Base-by-base conservation (phyloP, 805 yeast species). In the Nakazawaea ernobii region DNA sequence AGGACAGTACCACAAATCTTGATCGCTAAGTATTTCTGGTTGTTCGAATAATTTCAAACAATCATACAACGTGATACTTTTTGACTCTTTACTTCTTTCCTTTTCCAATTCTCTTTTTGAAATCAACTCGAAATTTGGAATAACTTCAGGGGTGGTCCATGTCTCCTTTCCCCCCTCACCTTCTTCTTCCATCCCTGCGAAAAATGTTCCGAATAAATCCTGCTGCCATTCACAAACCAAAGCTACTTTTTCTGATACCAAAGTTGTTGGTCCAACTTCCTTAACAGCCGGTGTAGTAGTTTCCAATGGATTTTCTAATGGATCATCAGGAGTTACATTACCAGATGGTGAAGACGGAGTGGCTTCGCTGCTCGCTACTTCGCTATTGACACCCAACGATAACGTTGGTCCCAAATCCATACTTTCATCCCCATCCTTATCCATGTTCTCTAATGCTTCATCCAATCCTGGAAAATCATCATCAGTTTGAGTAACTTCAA, bases 1-100 rank as follows among this genome's bases (percentile, higher is more conserved):
- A 0, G 97, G 95, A 63, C 99, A 92, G 57, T 83, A 91, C 98
- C 98, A 92, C 32, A 89, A 70, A 64, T 92, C 98, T 46, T 88
- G 84, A 43, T 87, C 85, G 11, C 97, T 88, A 39, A 92, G 71
- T 2, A 90, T 79, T 61, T 92, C 99, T 0, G 95, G 84, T 43
- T 79, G 76, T 15, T 95, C 79, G 58, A 92, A 92, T 49, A 80
- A 60, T 17, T 75, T 74, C 40, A 92, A 61, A 59, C 98, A 92
- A 55, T 86, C 92, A 52, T 80, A 77, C 15, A 92, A 70, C 0
- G 86, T 69, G 17, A 84, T 75, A 32, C 71, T 69, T 48, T 71
- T 62, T 7, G 35, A 15, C 7, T 20, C 14, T 42, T 65, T 65
- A 4, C 57, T 52, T 43, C 54, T 53, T 39, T 58, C 56, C 17